These are phyloP conservation scores for Ustilago tritici DNA, from an alignment of 1,284 basidiomycete genomes.

Conservation along the genomic window DNA sequence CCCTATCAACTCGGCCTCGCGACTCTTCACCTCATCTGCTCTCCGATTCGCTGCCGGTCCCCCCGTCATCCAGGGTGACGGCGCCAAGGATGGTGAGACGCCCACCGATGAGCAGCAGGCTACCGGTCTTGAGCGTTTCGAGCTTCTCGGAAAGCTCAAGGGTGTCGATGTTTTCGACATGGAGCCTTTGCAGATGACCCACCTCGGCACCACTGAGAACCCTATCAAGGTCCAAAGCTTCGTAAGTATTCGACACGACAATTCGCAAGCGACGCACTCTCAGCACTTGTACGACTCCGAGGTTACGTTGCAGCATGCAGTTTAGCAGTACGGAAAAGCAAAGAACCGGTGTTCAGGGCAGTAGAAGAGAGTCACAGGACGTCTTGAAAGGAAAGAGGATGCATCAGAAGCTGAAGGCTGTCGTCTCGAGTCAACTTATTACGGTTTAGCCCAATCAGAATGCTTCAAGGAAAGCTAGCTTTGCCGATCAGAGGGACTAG, in stretches of 20 bases:
- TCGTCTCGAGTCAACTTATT: too few species aligned
- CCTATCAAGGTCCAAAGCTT: conserved; percentile 89
- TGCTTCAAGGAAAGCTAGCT: too few species aligned
- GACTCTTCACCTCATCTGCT: conserved; percentile 56
- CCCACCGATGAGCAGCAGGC: conserved; percentile 89
- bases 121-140: conserved; percentile 95
- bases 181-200: conserved; percentile 84
- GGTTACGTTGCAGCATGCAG: not conserved
- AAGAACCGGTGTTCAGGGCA: not conserved
- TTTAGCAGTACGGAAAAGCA: not conserved
- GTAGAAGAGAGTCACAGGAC: too few species aligned
- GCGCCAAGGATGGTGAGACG: conserved; percentile 80
- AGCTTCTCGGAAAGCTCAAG: conserved; percentile 87
- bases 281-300: too few species aligned
- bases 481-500: not conserved
- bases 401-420: not conserved
- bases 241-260: conserved; percentile 74
- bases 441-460: too few species aligned
- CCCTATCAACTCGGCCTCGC: conserved; percentile 41
- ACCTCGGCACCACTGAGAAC: conserved; percentile 86
- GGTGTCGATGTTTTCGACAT: conserved; percentile 92
- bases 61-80: conserved; percentile 81
- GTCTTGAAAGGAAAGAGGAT: too few species aligned
- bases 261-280: too few species aligned
- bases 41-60: conserved; percentile 68